Evolutionary conservation across 2,329 filamentous ascomycete species (phyloP), one percentile per base, ranked within the genome.

Genomic region (Pseudogymnoascus destructans): DNA sequence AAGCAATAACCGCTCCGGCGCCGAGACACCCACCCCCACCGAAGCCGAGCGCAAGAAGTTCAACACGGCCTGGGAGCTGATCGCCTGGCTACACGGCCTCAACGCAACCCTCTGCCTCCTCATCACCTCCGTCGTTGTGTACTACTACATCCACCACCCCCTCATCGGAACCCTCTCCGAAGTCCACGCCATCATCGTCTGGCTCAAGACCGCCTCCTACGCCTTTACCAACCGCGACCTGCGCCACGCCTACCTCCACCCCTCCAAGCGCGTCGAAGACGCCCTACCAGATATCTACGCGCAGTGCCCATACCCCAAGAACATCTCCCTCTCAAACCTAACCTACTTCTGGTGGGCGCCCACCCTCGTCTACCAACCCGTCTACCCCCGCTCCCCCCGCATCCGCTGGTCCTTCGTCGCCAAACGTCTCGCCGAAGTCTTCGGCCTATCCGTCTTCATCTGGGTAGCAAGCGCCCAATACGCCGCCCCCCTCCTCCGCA

Each of bases 331-430:
- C 64, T 73, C 78, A 56, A 98, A 97, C 69, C 75, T 98, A 23
- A 82, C 81, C 59, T 98, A 97, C 73, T 98, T 98, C 71, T 97
- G 93, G 92, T 92, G 91, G 84, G 93, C 92, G 0, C 93, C 93
- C 0, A 98, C 93, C 0, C 78, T 98, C 57, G 86, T 97, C 46
- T 98, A 98, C 70, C 93, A 98, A 74, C 93, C 93, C 1, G 89
- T 93, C 11, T 98, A 98, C 70, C 93, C 93, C 17, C 86, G 91
- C 42, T 90, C 88, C 5, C 75, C 82, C 7, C 80, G 79, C 59
- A 88, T 96, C 64, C 81, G 93, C 62, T 96, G 91, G 90, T 70
- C 80, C 3, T 98, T 95, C 69, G 89, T 97, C 36, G 74, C 80
- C 59, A 96, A 95, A 73, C 82, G 93, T 13, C 69, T 92, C 46